Conservation (phyloP, 768 basidiomycete genomes). For the Leccinum olivaceopallidum region DNA sequence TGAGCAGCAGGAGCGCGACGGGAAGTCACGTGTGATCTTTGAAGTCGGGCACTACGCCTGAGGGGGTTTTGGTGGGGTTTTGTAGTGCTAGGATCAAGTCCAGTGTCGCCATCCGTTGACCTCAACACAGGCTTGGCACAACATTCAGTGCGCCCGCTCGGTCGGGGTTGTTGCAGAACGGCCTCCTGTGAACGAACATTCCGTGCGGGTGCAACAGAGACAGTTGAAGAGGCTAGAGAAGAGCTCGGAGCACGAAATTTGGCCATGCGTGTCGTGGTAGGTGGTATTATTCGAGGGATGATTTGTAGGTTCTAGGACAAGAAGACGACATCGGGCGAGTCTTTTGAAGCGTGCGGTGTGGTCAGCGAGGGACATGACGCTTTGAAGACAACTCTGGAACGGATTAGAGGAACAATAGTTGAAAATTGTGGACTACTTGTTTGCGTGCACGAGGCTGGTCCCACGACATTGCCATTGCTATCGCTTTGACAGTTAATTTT, state of each 20-base stretch:
- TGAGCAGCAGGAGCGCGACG: not conserved
- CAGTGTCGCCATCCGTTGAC: too few relatives aligned
- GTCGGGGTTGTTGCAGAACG: not conserved
- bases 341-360: constrained; percentile 21
- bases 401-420: constrained; percentile 24
- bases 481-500: constrained; percentile 11
- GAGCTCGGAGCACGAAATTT: constrained; percentile 21
- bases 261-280: constrained; percentile 13
- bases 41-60: not conserved
- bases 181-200: constrained; percentile 8
- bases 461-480: constrained; percentile 18
- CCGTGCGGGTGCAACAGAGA: not conserved
- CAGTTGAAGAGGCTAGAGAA: constrained; percentile 12
- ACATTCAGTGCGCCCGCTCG: not conserved
- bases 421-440: not conserved
- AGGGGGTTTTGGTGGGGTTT: too few relatives aligned
- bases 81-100: too few relatives aligned
- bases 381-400: constrained; percentile 17
- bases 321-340: not conserved
- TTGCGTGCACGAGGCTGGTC: constrained; percentile 5
- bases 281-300: constrained; percentile 4
- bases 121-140: not conserved
- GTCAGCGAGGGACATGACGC: not conserved
- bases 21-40: constrained; percentile 6
- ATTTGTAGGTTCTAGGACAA: not conserved